A percentile compares a stretch with the other conserved stretches of the same genome.
These are phyloP conservation scores for Lecanicillium sp. DNA, from an alignment of 2,329 filamentous ascomycete genomes.

Conservation along the genomic window DNA sequence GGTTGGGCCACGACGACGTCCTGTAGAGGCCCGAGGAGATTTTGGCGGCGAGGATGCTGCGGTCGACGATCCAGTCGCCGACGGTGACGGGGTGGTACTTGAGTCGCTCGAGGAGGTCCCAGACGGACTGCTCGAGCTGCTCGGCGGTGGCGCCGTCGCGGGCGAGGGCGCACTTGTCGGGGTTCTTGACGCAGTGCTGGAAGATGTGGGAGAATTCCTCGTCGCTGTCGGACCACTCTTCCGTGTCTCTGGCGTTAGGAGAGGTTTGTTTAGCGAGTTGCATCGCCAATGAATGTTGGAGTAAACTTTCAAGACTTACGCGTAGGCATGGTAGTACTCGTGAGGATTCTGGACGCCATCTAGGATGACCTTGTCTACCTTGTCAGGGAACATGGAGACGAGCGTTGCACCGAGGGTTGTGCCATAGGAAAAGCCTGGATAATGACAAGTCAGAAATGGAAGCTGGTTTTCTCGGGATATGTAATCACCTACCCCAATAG, in stretches of 20 bases:
- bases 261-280: slow-evolving; percentile 1
- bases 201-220: slow-evolving; percentile 18
- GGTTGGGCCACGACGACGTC: slow-evolving; percentile 26
- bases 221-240: slow-evolving; percentile 18
- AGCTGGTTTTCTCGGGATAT: no score
- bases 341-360: slow-evolving; percentile 23
- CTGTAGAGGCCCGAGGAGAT: slow-evolving; percentile 10
- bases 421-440: slow-evolving; percentile 28
- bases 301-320: slow-evolving; percentile 13
- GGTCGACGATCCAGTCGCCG: slow-evolving; percentile 12
- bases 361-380: slow-evolving; percentile 22
- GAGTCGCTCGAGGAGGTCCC: slow-evolving; percentile 15
- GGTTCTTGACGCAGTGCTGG: slow-evolving; percentile 14
- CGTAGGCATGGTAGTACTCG: slow-evolving; percentile 19
- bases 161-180: slow-evolving; percentile 16
- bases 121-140: slow-evolving; percentile 16
- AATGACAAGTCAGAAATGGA: background rate
- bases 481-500: slow-evolving; percentile 26
- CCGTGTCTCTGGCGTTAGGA: slow-evolving; percentile 12
- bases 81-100: slow-evolving; percentile 8
- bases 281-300: background rate
- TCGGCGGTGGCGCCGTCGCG: slow-evolving; percentile 10
- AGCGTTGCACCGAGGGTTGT: slow-evolving; percentile 27
- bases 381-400: slow-evolving; percentile 31
- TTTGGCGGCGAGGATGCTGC: slow-evolving; percentile 10